phyloP scores from a whole-genome alignment of 306 rosid genomes.

The Glycine tomentella region DNA sequence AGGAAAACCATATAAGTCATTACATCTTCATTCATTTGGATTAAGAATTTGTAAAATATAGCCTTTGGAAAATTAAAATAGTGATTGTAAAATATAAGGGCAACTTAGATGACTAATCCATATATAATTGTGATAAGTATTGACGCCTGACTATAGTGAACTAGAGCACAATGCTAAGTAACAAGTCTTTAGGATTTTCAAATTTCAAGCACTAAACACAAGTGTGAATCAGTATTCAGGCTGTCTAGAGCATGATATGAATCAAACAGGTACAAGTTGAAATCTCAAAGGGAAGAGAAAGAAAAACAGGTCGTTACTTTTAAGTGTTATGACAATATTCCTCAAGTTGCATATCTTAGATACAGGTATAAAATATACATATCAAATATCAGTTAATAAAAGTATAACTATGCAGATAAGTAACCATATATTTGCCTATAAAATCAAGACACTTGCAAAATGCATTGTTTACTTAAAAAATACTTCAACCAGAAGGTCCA shows the following conservation, averaged over 20 bases:
- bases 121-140: no score
- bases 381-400: no score
- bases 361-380: background rate
- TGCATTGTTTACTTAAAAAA: background rate
- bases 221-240: no score
- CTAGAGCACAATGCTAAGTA: no score
- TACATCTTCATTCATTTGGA: background rate
- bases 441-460: background rate
- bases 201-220: slow-evolving; percentile 1
- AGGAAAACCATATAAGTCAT: background rate
- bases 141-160: no score
- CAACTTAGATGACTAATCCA: no score
- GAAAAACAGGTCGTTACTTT: slow-evolving; percentile 2
- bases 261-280: background rate
- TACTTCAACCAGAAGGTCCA: background rate
- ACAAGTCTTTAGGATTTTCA: background rate
- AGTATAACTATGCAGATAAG: background rate
- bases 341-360: slow-evolving; percentile 15
- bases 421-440: background rate
- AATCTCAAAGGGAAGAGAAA: slow-evolving; percentile 7
- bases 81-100: no score
- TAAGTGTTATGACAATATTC: background rate
- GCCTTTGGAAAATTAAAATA: no score
- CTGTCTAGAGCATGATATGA: no score
- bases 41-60: no score